Conservation (phyloP, 2,329 filamentous ascomycete genomes). For the Blumeriella jaapii region DNA sequence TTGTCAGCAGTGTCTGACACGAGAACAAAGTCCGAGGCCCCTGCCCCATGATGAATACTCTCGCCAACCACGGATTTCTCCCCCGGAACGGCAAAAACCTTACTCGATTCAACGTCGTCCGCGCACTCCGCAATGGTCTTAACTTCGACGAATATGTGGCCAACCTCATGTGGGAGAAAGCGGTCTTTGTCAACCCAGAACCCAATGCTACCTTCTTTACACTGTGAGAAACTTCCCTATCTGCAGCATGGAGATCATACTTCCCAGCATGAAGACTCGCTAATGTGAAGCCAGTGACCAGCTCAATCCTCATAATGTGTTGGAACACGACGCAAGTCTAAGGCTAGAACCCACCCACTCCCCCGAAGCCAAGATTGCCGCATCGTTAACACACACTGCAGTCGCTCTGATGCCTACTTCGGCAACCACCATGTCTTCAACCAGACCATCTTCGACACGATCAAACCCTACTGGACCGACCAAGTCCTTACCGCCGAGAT, state of each 20-base stretch:
- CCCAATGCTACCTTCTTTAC: conserved; percentile 35
- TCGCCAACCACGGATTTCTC: conserved; percentile 35
- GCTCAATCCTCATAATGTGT: conserved; percentile 35
- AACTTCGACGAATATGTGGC: conserved; percentile 34
- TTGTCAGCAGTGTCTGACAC: too few relatives aligned
- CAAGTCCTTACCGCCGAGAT: conserved; percentile 31
- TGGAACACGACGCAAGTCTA: conserved; percentile 39
- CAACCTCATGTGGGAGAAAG: conserved; percentile 32
- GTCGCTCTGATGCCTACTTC: conserved; percentile 37
- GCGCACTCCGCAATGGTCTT: conserved; percentile 31
- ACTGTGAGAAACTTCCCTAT: conserved; percentile 11
- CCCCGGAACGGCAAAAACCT: conserved; percentile 31
- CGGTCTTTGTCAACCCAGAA: conserved; percentile 32
- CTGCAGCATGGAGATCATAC: too few relatives aligned
- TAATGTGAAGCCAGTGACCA: conserved; percentile 25
- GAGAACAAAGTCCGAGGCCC: conserved; percentile 25
- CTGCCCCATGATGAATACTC: conserved; percentile 34
- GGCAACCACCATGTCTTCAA: conserved; percentile 43
- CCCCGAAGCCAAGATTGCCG: conserved; percentile 9
- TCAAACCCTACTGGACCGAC: conserved; percentile 35
- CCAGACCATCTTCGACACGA: conserved; percentile 37
- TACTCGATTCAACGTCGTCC: conserved; percentile 26
- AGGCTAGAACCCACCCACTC: too few relatives aligned
- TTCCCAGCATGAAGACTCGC: neutral
- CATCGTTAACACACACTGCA: conserved; percentile 13